These are phyloP conservation scores for Rubroshorea leprosula DNA, from an alignment of 345 rosid genomes.

Conservation along the genomic window DNA sequence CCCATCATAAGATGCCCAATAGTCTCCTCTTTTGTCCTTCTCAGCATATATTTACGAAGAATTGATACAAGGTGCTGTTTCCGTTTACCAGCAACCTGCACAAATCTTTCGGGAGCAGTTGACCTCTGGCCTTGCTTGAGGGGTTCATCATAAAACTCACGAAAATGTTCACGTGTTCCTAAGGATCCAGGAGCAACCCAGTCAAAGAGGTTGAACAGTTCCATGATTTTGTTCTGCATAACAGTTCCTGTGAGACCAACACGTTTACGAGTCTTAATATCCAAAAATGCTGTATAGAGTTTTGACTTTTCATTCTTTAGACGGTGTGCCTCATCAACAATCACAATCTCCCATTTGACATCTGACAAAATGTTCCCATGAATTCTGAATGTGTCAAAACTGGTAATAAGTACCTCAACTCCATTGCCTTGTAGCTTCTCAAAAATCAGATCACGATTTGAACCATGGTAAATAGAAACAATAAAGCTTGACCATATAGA, in stretches of 20 bases:
- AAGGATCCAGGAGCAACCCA: conserved; percentile 87
- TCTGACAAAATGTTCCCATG: conserved; percentile 62
- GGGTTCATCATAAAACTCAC: conserved; percentile 82
- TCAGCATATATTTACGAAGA: conserved; percentile 72
- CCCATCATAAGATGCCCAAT: conserved; percentile 98
- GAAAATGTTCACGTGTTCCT: conserved; percentile 87
- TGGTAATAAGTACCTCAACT: conserved; percentile 71
- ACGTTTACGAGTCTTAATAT: conserved; percentile 53
- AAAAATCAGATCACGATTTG: conserved; percentile 63
- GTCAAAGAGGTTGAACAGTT: conserved; percentile 78
- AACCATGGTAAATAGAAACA: conserved; percentile 73
- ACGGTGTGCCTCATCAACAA: conserved; percentile 92
- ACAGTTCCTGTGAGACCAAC: conserved; percentile 89
- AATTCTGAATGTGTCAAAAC: conserved; percentile 80
- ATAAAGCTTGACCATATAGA: conserved; percentile 75
- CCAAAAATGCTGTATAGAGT: conserved; percentile 65
- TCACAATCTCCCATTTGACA: conserved; percentile 75
- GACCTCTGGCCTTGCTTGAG: conserved; percentile 87
- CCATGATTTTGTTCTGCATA: conserved; percentile 93
- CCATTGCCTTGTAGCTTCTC: conserved; percentile 63
- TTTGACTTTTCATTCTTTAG: conserved; percentile 91
- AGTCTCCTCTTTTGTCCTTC: conserved; percentile 95
- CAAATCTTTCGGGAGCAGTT: conserved; percentile 72
- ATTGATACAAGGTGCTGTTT: conserved; percentile 67
- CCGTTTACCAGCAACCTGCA: conserved; percentile 68